Evolutionary conservation across 371 early-diverging fungal genomes (phyloP), one percentile per base, ranked within the genome.

Genomic region (Gilbertella persicaria): DNA sequence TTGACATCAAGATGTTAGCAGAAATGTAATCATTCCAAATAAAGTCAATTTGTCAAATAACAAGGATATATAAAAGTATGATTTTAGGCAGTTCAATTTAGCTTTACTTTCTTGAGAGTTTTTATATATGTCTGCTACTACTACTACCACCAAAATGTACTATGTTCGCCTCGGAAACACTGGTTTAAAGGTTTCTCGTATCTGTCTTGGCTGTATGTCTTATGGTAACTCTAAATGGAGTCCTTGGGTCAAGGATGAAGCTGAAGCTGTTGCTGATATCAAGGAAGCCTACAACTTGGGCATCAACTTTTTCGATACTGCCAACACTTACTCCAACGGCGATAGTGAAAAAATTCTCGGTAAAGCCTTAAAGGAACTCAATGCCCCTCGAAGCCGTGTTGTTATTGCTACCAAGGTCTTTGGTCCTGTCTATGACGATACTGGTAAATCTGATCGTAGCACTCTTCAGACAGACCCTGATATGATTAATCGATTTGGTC

Each of bases 321-420:
- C 58, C 9, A 66, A 75, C 41, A 66, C 52, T 6, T 80, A 80
- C 41, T 56, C 62, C 4, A 75, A 73, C 53, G 80, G 73, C 13
- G 65, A 66, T 38, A 65, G 66, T 35, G 80, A 80, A 38, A 45
- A 53, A 2, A 50, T 77, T 17, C 28, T 75, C 4, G 73, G 78
- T 19, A 63, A 67, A 17, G 75, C 74, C 24, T 53, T 80, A 29
- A 53, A 61, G 21, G 46, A 78, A 45, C 64, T 66, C 58, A 61
- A 71, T 21, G 60, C 73, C 36, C 76, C 75, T 14, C 64, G 76
- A 3, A 51, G 54, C 13, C 67, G 66, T 39, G 58, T 75, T 16
- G 74, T 77, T 8, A 56, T 79, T 46, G 73, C 73, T 13, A 73
- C 67, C 60, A 75, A 79, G 54, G 59, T 65, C 2, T 71, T 54